A percentile compares a stretch with the other conserved stretches of the same genome.
phyloP scores from a whole-genome alignment of 2,329 filamentous ascomycete species.

The Dothidotthia symphoricarpi region DNA sequence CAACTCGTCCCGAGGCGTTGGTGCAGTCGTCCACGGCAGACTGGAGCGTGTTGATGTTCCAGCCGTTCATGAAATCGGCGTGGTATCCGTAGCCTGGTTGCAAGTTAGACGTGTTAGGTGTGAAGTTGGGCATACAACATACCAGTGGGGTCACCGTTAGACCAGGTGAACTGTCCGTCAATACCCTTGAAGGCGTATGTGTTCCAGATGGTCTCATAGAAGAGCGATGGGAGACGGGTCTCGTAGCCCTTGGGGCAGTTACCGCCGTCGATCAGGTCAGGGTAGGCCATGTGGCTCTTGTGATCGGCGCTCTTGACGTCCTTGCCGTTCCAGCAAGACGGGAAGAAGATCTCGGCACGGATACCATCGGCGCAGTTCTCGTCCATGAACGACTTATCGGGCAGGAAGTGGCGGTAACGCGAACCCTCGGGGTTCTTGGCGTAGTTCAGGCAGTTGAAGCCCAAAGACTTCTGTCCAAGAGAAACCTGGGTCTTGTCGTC shows the following conservation, averaged over 20 bases:
- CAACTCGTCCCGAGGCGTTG: slow-evolving; percentile 63
- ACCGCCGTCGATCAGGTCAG: slow-evolving; percentile 52
- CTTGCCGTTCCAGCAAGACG: slow-evolving; percentile 70
- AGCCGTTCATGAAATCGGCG: slow-evolving; percentile 70
- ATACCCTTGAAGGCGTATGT: slow-evolving; percentile 52
- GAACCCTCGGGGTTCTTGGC: slow-evolving; percentile 63
- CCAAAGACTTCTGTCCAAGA: slow-evolving; percentile 76
- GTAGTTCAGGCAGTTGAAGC: slow-evolving; percentile 96
- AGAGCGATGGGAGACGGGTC: slow-evolving; percentile 57
- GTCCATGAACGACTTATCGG: slow-evolving; percentile 76
- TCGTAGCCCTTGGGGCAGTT: slow-evolving; percentile 57
- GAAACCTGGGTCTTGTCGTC: slow-evolving; percentile 67
- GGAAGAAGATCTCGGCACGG: slow-evolving; percentile 69
- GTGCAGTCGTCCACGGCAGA: slow-evolving; percentile 72
- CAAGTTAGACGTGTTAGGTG: slow-evolving; percentile 12
- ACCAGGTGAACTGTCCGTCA: slow-evolving; percentile 62
- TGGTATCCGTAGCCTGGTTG: slow-evolving; percentile 65
- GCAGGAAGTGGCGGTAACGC: slow-evolving; percentile 77
- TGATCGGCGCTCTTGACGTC: slow-evolving; percentile 58
- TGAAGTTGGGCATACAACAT: slow-evolving; percentile 44
- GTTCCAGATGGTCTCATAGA: slow-evolving; percentile 60
- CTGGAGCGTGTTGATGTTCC: slow-evolving; percentile 66
- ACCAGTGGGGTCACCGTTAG: slow-evolving; percentile 71
- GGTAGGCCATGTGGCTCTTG: slow-evolving; percentile 65
- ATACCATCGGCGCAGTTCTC: slow-evolving; percentile 78